These are phyloP conservation scores for Babjeviella inositovora DNA, from an alignment of 805 yeast species.

Conservation along the genomic window DNA sequence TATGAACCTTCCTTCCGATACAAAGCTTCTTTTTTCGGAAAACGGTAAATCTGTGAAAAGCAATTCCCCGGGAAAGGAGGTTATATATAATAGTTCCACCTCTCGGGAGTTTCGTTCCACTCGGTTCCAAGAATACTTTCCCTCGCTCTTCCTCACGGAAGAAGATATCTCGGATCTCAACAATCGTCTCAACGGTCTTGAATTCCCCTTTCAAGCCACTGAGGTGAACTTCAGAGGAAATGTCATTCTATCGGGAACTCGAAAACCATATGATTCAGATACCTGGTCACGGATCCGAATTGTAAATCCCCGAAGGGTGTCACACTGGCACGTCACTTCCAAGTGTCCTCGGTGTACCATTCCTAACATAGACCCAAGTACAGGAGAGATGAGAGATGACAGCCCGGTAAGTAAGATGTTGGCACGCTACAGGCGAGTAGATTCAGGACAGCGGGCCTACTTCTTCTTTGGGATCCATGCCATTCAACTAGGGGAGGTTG, in stretches of 20 bases:
- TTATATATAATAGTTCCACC: too few species aligned
- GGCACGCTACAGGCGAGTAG: conserved; percentile 1
- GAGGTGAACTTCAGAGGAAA: conserved; percentile 1
- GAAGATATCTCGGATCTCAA: conserved; percentile 1
- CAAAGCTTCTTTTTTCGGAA: too few species aligned
- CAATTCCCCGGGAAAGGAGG: too few species aligned
- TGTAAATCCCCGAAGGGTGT: neutral
- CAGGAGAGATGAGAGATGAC: neutral
- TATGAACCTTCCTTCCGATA: too few species aligned
- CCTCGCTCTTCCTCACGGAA: conserved; percentile 1
- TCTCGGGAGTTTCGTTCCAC: too few species aligned
- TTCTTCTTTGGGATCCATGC: conserved; percentile 1
- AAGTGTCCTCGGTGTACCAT: conserved; percentile 1
- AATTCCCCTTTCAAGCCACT: neutral
- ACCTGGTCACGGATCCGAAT: conserved; percentile 1
- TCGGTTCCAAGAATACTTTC: conserved; percentile 1
- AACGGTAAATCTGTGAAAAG: too few species aligned
- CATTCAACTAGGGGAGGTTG: conserved; percentile 1
- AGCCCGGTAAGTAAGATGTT: neutral
- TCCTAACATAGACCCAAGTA: conserved; percentile 1
- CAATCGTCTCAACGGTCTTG: neutral
- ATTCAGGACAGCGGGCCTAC: conserved; percentile 1
- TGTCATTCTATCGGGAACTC: neutral
- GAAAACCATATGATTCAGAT: conserved; percentile 1
- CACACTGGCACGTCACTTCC: conserved; percentile 1